Percentiles rank a stretch among this genome's conserved stretches.
These are phyloP conservation scores for Zychaea mexicana DNA, from an alignment of 371 early-diverging fungal species.

Conservation along the genomic window DNA sequence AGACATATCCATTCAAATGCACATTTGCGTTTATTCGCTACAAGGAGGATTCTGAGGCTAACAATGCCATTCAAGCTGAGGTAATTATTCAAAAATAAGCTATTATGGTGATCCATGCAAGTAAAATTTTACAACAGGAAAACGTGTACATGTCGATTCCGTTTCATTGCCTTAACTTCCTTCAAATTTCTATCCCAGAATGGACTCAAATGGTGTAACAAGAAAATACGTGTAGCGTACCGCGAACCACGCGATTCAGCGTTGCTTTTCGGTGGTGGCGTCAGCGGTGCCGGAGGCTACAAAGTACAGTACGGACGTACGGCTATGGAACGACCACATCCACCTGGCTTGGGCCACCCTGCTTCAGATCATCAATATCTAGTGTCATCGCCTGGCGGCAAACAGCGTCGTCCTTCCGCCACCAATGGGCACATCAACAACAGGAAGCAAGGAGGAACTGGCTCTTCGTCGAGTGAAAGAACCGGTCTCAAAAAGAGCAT, in stretches of 20 bases:
- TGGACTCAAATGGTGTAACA: conserved; percentile 9
- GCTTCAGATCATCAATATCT: conserved; percentile 15
- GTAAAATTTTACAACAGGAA: no score
- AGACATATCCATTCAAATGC: conserved; percentile 16
- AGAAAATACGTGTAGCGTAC: conserved; percentile 13
- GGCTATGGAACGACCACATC: conserved; percentile 16
- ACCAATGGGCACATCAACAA: not conserved
- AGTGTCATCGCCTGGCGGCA: no score
- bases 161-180: not conserved
- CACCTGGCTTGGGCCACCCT: conserved; percentile 23
- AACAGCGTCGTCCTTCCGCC: no score
- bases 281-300: no score
- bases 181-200: conserved; percentile 1
- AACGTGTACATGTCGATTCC: not conserved
- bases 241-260: conserved; percentile 14
- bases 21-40: conserved; percentile 75
- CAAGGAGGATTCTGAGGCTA: conserved; percentile 47
- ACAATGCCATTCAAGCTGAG: conserved; percentile 60
- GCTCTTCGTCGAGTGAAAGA: no score
- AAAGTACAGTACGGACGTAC: not conserved
- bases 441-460: no score
- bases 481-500: no score
- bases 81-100: conserved; percentile 28
- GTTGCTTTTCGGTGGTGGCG: not conserved
- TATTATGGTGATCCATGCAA: no score